Evolutionary conservation across 306 rosid genomes (phyloP).

Genomic region (Ammopiptanthus mongolicus): DNA sequence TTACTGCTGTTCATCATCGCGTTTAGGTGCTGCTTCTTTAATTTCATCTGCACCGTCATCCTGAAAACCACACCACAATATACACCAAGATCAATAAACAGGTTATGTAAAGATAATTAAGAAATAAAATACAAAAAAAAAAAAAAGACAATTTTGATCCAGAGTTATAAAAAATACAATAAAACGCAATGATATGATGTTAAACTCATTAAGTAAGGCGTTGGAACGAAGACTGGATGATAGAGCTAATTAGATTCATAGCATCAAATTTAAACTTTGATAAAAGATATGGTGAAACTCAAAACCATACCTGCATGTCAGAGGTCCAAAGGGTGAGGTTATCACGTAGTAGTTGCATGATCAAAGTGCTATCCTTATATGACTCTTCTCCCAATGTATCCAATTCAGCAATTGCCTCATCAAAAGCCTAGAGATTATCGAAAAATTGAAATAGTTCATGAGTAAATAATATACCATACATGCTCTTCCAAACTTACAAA

Average conservation of each 20-base stretch:
- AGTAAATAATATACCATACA: neutral
- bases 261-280: neutral
- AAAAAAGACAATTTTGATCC: too few species aligned
- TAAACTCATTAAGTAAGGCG: too few species aligned
- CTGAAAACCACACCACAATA: conserved; percentile 35
- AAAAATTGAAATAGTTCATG: neutral
- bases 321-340: conserved; percentile 99
- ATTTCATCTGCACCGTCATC: conserved; percentile 96
- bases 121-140: neutral
- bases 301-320: conserved; percentile 81
- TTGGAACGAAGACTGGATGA: neutral
- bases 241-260: neutral
- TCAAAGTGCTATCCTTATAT: conserved; percentile 98
- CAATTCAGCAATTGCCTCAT: conserved; percentile 97
- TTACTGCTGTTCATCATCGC: conserved; percentile 53
- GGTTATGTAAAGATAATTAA: neutral
- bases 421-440: conserved; percentile 66
- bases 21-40: conserved; percentile 83
- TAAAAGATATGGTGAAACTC: neutral
- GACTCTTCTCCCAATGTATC: conserved; percentile 98
- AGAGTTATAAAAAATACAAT: neutral
- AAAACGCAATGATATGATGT: neutral
- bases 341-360: conserved; percentile 99
- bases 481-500: neutral
- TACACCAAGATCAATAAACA: neutral